Evolutionary conservation across 2,329 filamentous ascomycete genomes (phyloP).

Genomic region (Fusarium nodosum): DNA sequence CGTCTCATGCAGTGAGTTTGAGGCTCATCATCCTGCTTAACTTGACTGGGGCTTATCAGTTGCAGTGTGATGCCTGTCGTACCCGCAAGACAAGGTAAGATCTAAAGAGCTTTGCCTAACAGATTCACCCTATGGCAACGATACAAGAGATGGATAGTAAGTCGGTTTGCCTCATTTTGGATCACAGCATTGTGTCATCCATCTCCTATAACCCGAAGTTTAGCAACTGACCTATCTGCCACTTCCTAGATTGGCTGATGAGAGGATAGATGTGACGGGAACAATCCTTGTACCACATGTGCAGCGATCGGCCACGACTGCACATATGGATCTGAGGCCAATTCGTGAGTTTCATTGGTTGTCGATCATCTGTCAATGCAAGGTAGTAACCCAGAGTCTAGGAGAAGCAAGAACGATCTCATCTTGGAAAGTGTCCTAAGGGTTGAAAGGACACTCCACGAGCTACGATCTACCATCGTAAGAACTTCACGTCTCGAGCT

Average conservation of each 20-base stretch:
- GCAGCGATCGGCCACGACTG: constrained; percentile 55
- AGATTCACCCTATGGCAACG: neutral
- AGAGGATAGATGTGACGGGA: constrained; percentile 60
- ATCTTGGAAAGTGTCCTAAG: constrained; percentile 65
- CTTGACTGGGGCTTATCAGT: neutral
- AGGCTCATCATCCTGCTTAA: neutral
- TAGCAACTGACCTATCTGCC: neutral
- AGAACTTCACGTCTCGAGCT: constrained; percentile 13
- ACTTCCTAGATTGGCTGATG: constrained; percentile 21
- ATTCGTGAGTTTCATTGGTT: constrained; percentile 54
- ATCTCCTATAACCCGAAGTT: neutral
- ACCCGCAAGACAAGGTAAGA: constrained; percentile 61
- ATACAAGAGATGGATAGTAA: neutral
- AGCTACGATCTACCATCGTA: constrained; percentile 60
- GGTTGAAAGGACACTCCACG: constrained; percentile 61
- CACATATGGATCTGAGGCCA: constrained; percentile 60
- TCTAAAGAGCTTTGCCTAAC: neutral
- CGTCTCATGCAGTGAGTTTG: constrained; percentile 58
- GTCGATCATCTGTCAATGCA: fast-evolving
- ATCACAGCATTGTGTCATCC: too few species aligned
- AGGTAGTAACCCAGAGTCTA: constrained; percentile 38
- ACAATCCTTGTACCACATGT: constrained; percentile 60
- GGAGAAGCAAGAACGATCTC: constrained; percentile 64
- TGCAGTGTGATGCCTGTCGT: constrained; percentile 63
- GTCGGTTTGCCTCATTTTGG: neutral